Percentiles rank a stretch among this genome's conserved stretches.
These are phyloP conservation scores for Cairneyella variabilis DNA, from an alignment of 495 filamentous ascomycete genomes.

Conservation along the genomic window DNA sequence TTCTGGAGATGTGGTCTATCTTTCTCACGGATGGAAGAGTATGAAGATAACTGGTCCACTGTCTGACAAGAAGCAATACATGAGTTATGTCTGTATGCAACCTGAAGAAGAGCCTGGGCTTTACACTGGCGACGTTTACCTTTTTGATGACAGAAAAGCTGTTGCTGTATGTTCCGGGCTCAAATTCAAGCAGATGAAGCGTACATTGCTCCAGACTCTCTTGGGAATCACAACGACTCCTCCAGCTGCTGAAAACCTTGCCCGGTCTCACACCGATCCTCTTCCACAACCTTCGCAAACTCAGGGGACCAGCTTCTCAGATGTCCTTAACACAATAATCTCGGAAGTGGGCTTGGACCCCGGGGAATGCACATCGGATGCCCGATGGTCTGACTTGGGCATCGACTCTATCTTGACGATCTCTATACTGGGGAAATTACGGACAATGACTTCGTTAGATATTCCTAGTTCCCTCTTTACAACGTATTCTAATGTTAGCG, in stretches of 20 bases:
- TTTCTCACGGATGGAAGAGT: conserved; percentile 26
- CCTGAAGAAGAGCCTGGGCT: conserved; percentile 38
- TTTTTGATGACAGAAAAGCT: conserved; percentile 60
- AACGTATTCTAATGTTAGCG: not conserved
- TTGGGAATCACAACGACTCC: not conserved
- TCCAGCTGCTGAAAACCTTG: not conserved
- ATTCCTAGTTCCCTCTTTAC: not conserved
- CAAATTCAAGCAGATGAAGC: conserved; percentile 47
- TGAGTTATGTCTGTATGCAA: conserved; percentile 60
- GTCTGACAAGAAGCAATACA: conserved; percentile 38
- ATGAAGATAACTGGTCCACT: conserved; percentile 54
- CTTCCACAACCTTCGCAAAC: too few species aligned
- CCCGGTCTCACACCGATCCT: not conserved
- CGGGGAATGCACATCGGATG: not conserved
- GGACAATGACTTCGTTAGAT: not conserved
- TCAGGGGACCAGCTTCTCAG: not conserved
- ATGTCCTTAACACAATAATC: not conserved
- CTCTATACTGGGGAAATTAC: not conserved
- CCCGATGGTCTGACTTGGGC: not conserved
- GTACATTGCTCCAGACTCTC: not conserved
- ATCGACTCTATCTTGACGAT: not conserved
- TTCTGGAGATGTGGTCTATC: conserved; percentile 43
- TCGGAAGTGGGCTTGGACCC: not conserved
- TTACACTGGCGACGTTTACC: conserved; percentile 54
- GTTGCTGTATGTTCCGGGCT: conserved; percentile 44